These are phyloP conservation scores for Epichloe coenophiala DNA, from an alignment of 2,329 filamentous ascomycete species.

Conservation along the genomic window DNA sequence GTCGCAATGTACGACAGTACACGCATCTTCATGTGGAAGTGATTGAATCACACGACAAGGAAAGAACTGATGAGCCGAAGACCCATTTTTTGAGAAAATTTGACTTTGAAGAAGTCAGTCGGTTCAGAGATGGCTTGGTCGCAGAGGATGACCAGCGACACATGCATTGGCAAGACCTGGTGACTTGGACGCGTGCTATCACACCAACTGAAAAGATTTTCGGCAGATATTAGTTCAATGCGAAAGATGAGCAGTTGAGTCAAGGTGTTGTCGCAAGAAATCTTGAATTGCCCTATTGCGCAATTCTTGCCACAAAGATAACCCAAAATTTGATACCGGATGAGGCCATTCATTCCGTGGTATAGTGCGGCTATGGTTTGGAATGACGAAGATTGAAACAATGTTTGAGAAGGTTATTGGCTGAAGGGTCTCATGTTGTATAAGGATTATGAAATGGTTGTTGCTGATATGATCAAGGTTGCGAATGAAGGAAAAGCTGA, in stretches of 20 bases:
- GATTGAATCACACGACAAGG: slow-evolving; percentile 7
- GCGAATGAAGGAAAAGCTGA: neutral
- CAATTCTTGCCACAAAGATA: neutral
- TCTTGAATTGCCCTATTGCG: neutral
- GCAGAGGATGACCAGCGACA: slow-evolving; percentile 6
- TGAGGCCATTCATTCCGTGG: neutral
- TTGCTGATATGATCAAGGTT: neutral
- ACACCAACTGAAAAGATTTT: slow-evolving; percentile 6
- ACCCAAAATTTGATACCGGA: neutral
- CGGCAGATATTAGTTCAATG: neutral
- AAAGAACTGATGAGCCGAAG: slow-evolving; percentile 7
- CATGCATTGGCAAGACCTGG: slow-evolving; percentile 17
- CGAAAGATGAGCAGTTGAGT: neutral
- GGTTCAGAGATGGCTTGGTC: slow-evolving; percentile 12
- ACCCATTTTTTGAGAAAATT: slow-evolving; percentile 16
- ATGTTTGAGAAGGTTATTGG: neutral
- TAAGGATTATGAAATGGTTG: neutral
- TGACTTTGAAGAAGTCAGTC: slow-evolving; percentile 15
- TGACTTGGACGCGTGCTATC: slow-evolving; percentile 16
- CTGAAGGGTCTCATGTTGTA: neutral
- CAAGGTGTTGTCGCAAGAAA: neutral
- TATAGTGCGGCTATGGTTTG: neutral
- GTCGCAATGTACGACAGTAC: slow-evolving; percentile 19
- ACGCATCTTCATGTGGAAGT: slow-evolving; percentile 19
- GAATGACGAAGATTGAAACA: neutral